Evolutionary conservation across 2,329 filamentous ascomycete genomes (phyloP), one percentile per base, ranked within the genome.

Genomic region (Fusarium sp.): DNA sequence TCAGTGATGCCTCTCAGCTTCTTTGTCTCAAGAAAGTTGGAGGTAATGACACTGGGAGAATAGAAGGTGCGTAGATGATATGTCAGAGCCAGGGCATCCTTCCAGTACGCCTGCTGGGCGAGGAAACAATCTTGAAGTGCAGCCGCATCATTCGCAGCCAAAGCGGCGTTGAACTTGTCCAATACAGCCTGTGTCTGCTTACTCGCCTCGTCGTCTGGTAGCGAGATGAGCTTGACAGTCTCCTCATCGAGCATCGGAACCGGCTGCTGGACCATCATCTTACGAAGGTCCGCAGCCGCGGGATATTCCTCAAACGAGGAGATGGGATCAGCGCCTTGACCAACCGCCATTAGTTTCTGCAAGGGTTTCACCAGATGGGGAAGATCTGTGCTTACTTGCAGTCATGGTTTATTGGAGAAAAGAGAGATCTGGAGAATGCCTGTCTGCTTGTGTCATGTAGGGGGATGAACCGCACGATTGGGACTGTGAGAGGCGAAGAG

Each of bases 1-100:
- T 15, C 7, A 1, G 48, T 16, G 1, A 34, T 23, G 4, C 47
- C 58, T 7, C 61, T 55, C 5, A 34, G 39, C 18, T 18, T 48
- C 30, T 11, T 60, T 0, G 61, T 66, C 15, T 40, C 53, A 0
- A 71, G 1, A 1, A 73, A 7, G 13, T 46, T 58, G 0, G 47
- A 12, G 0, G 28, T n/a, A 27, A 73, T 51, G 0, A 37, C 12
- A 0, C 28, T 18, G 1, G 62, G 50, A 1, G 15, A 11, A 1
- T 9, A 59, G 7, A 73, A 71, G 0, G 70, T 73, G 3, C 70
- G 59, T 1, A 73, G 7, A 5, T 73, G 70, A 11, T 62, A 71
- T 0, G 70, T 71, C 1, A 73, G 54, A 1, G 70, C 60, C 28
- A 73, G 15, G 0, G 46, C 15, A 13, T 73, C 70, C 2, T 73